Evolutionary conservation across 1,284 basidiomycete genomes (phyloP).

Genomic region (Puccinia hordei): DNA sequence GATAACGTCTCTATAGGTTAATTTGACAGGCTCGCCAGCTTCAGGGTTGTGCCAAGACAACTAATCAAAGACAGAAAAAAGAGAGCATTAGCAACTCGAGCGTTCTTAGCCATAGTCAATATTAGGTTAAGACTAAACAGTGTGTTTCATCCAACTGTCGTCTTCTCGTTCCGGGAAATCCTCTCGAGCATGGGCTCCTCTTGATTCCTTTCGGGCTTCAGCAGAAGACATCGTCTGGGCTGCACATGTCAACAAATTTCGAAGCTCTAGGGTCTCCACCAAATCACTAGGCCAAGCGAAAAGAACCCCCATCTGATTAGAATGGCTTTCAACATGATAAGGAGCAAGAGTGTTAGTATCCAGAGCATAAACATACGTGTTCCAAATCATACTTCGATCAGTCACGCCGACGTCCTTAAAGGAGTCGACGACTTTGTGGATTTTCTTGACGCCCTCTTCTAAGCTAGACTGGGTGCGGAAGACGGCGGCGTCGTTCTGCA

Average conservation of each 20-base stretch:
- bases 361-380: constrained; percentile 68
- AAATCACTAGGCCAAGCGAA: constrained; percentile 78
- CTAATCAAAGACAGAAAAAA: constrained; percentile 65
- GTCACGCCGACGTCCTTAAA: constrained; percentile 91
- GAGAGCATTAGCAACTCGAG: constrained; percentile 44
- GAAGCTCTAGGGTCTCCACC: constrained; percentile 93
- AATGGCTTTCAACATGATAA: not conserved
- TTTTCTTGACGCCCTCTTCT: constrained; percentile 87
- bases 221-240: constrained; percentile 94
- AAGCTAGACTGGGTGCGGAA: constrained; percentile 82
- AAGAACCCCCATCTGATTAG: not conserved
- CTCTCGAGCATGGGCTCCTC: constrained; percentile 96
- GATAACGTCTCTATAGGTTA: constrained; percentile 87
- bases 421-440: constrained; percentile 80
- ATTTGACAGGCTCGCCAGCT: constrained; percentile 75
- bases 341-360: too few species aligned
- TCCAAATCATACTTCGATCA: constrained; percentile 99
- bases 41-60: constrained; percentile 77
- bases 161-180: constrained; percentile 84
- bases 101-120: not conserved
- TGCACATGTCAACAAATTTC: constrained; percentile 91
- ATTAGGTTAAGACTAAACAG: constrained; percentile 48
- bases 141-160: constrained; percentile 60
- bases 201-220: constrained; percentile 92
- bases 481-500: constrained; percentile 68